Evolutionary conservation across 2,329 filamentous ascomycete genomes (phyloP), one percentile per base, ranked within the genome.

Genomic region (Xenosphaeropsis pyriputrescens): DNA sequence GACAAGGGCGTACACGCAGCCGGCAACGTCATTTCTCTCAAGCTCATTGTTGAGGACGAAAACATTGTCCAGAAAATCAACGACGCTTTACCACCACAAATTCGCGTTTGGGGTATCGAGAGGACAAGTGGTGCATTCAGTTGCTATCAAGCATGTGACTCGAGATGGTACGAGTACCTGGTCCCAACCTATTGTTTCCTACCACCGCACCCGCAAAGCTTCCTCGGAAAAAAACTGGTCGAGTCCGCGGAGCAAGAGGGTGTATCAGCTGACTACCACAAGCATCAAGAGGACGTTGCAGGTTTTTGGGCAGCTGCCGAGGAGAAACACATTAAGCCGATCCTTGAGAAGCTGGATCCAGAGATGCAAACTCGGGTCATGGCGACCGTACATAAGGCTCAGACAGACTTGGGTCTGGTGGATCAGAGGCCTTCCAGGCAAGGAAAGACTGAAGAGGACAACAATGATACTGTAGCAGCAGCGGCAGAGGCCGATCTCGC

Each of bases 1-100:
- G 91, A 98, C 63, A 98, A 96, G 65, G 91, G 91, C 39, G 89
- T 96, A 2, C 89, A 96, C 57, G 89, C 89, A 1, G 89, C 89
- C 1, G 91, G 89, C 37, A 96, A 96, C 53, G 79, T 96, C 52
- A 85, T 96, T 44, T 94, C 85, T 22, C 59, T 96, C 51, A 98
- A 98, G 64, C 68, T 98, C 49, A 96, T 98, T 50, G 79, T 95
- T 35, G 89, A 96, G 59, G 89, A 96, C 41, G 70, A 76, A 9
- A 77, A 93, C 44, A 75, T 95, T 35, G 78, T 96, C 17, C 65
- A 86, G 40, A 93, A 85, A 61, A 94, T 98, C 70, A 98, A 98
- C 60, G 71, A 75, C 29, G 65, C 83, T 39, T 68, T 98, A 31
- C 82, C 81, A 2, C 71, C 79, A 4, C 91, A 98, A 62, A 98